phyloP scores from a whole-genome alignment of 257 asterid species.

The Jasminum sambac region DNA sequence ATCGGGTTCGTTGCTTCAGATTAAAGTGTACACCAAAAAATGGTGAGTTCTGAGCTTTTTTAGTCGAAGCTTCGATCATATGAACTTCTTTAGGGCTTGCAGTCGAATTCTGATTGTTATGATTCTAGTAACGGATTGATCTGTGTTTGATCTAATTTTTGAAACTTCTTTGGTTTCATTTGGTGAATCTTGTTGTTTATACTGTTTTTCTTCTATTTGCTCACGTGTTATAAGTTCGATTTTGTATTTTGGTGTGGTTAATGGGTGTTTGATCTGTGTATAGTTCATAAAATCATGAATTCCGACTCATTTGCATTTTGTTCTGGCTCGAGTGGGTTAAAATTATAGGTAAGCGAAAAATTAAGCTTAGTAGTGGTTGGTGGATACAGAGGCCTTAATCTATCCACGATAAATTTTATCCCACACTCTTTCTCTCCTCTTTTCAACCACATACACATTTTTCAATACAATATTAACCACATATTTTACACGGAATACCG shows the following conservation, averaged over 20 bases:
- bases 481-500: no score
- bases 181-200: not conserved
- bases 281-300: conserved; percentile 13
- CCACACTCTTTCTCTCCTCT: no score
- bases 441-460: no score
- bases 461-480: no score
- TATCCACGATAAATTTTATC: no score
- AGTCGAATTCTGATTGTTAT: not conserved
- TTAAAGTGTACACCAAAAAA: conserved; percentile 27
- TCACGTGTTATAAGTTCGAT: conserved; percentile 13
- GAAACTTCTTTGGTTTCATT: not conserved
- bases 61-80: not conserved
- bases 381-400: conserved; percentile 9
- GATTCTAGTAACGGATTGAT: conserved; percentile 15
- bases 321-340: not conserved
- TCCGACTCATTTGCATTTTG: not conserved
- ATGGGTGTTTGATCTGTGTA: conserved; percentile 12
- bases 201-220: not conserved
- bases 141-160: conserved; percentile 19
- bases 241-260: conserved; percentile 10
- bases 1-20: conserved; percentile 26
- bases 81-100: not conserved
- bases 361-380: conserved; percentile 8
- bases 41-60: conserved; percentile 29
- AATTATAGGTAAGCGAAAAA: conserved; percentile 1